A percentile compares a stretch with the other conserved stretches of the same genome.
phyloP scores from a whole-genome alignment of 2,329 filamentous ascomycete species.

The Pestalotiopsis sp. region DNA sequence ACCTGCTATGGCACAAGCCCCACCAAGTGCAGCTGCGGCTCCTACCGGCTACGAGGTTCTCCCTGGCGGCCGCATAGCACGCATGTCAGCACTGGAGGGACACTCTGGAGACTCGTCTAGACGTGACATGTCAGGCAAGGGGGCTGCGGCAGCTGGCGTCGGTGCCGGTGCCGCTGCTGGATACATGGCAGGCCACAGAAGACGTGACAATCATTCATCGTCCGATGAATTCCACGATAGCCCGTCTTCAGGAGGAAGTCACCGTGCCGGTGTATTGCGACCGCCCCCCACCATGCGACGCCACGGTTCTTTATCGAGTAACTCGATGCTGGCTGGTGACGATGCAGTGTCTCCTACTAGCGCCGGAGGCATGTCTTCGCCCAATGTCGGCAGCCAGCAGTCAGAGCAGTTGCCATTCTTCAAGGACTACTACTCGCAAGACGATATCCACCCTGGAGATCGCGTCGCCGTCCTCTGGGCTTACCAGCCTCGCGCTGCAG shows the following conservation, averaged over 20 bases:
- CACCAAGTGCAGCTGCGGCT: constrained; percentile 22
- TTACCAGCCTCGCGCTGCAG: constrained; percentile 88
- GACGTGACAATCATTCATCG: constrained; percentile 60
- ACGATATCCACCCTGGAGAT: constrained; percentile 91
- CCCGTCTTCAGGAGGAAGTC: constrained; percentile 59
- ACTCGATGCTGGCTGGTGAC: constrained; percentile 70
- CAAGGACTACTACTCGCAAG: constrained; percentile 98
- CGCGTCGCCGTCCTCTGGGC: constrained; percentile 93
- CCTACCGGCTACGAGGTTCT: constrained; percentile 69
- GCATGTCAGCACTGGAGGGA: constrained; percentile 92
- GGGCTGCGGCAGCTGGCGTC: constrained; percentile 43
- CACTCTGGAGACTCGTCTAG: constrained; percentile 59
- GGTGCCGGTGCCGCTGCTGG: constrained; percentile 49
- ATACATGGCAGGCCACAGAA: constrained; percentile 45
- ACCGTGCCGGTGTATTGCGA: constrained; percentile 54
- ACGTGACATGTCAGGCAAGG: constrained; percentile 26
- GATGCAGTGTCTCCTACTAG: constrained; percentile 74
- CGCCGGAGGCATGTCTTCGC: constrained; percentile 73
- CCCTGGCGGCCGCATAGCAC: constrained; percentile 84
- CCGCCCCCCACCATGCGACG: constrained; percentile 65
- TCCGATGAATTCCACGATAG: constrained; percentile 74
- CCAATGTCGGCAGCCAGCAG: constrained; percentile 80
- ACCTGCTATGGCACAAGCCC: constrained; percentile 39
- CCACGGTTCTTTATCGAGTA: constrained; percentile 86
- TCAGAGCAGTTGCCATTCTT: constrained; percentile 96